Percentiles rank a stretch among this genome's conserved stretches.
Conservation (phyloP, 2,329 filamentous ascomycete genomes). For the Sarocladium oryzae region DNA sequence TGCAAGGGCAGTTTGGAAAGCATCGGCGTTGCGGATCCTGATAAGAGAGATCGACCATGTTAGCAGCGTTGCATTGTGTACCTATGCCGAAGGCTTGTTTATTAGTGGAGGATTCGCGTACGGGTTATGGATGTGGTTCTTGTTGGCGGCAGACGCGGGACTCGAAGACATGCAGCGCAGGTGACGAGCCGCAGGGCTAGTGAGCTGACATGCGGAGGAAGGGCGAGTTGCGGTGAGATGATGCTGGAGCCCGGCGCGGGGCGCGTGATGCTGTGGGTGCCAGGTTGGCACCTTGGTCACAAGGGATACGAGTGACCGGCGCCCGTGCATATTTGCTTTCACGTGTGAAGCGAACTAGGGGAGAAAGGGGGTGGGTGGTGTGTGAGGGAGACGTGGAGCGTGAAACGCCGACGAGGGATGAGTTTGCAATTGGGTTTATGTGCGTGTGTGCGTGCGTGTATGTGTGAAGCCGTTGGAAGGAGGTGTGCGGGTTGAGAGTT, state of each 20-base stretch:
- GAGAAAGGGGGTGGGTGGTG: background rate
- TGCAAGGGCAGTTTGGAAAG: conserved; percentile 50
- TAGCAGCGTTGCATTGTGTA: conserved; percentile 4
- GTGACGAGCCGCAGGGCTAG: background rate
- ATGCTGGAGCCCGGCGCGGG: background rate
- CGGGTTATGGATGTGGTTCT: conserved; percentile 9
- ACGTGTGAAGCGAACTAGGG: background rate
- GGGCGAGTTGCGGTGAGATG: conserved; percentile 6
- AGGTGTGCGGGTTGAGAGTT: background rate
- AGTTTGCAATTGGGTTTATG: too few species aligned
- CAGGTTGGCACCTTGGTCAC: conserved; percentile 2
- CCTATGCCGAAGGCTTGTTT: too few species aligned
- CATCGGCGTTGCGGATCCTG: conserved; percentile 48
- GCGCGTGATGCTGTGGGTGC: conserved; percentile 2
- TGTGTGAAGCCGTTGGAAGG: too few species aligned
- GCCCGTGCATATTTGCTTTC: background rate
- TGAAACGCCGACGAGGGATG: too few species aligned
- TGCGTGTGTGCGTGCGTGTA: too few species aligned
- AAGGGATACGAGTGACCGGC: background rate
- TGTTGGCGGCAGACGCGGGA: background rate
- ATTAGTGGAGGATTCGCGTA: too few species aligned
- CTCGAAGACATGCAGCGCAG: conserved; percentile 8
- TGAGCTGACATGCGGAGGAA: background rate
- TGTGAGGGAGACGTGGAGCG: background rate
- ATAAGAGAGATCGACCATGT: background rate